Evolutionary conservation across 1,139 yeast genomes (phyloP).

Genomic region (Keqinozyma sinolaborantium): DNA sequence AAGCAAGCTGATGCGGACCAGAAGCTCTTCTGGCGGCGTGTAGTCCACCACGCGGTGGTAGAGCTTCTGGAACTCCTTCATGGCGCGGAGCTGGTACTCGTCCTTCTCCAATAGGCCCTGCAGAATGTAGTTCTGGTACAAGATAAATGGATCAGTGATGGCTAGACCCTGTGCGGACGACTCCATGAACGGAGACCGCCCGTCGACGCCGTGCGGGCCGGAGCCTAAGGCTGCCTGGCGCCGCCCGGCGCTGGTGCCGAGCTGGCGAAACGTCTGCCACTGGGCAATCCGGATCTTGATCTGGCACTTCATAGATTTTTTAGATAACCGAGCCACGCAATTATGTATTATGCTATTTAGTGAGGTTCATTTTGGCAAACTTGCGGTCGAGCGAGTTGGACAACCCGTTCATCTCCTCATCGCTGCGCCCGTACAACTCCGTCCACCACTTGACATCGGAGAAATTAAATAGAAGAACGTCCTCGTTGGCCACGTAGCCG

Average conservation of each 20-base stretch:
- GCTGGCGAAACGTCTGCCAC: too few species aligned
- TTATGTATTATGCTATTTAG: background rate
- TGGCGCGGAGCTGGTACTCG: constrained; percentile 57
- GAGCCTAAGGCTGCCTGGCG: too few species aligned
- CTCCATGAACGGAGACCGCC: constrained; percentile 16
- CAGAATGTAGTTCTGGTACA: constrained; percentile 53
- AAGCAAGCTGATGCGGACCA: constrained; percentile 43
- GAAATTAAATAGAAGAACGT: constrained; percentile 63
- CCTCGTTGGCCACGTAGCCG: constrained; percentile 30
- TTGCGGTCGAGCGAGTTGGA: constrained; percentile 42
- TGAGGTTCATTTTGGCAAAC: constrained; percentile 35
- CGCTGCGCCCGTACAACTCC: constrained; percentile 72
- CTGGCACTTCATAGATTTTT: background rate
- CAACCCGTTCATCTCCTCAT: constrained; percentile 75
- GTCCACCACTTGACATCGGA: constrained; percentile 83
- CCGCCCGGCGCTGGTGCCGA: too few species aligned
- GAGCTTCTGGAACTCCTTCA: constrained; percentile 61
- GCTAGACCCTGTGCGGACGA: constrained; percentile 19
- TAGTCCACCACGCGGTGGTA: constrained; percentile 60
- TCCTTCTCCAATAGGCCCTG: constrained; percentile 53
- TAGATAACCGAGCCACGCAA: background rate
- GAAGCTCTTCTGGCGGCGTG: constrained; percentile 51
- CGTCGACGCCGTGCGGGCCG: constrained; percentile 40
- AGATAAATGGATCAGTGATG: constrained; percentile 60
- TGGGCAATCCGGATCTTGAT: constrained; percentile 27